Base-by-base conservation (phyloP, 2,329 filamentous ascomycete genomes). In the Phaeomoniella chlamydospora region DNA sequence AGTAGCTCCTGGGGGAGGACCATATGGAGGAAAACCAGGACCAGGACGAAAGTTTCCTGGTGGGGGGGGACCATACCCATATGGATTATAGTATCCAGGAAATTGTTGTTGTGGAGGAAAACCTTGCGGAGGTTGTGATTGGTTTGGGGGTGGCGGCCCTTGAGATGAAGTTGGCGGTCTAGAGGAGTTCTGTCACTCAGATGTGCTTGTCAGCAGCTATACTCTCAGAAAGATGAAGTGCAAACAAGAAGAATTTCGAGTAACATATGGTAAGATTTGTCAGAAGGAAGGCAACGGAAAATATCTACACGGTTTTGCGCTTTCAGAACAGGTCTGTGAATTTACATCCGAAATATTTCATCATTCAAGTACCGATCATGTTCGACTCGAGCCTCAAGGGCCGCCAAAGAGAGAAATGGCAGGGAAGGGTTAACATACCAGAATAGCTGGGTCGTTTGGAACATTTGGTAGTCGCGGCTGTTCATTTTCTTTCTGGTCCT, bases 251-350 rank as follows among this genome's bases (percentile, higher is more conserved):
- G 31, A 43, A 35, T 15, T 17, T 37, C 13, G 36, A 6, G 18
- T 15, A 36, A 34, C 33, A 45, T 34, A 43, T 37, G 34, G 37
- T 47, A 49, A 26, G 6, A 56, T 48, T 36, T 53, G 77, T 94
- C 86, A 94, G 86, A 94, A 94, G 87, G 87, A 94, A 94, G 87
- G 86, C 87, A 94, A 94, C 87, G 86, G 87, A 94, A 79, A 81
- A 79, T 75, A 64, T 94, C 87, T 78, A 93, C 87, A 94, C 67
- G 72, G 72, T 80, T 68, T 85, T 93, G 86, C 86, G 85, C 85
- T 81, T 80, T 80, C 81, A 80, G 79, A 76, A 71, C 74, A 73
- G 68, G 70, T 74, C 69, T 71, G 64, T 65, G 54, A 53, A n/a
- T 92, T 93, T 84, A 90, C 84, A 94, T 94, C 87, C 87, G 86